phyloP scores from a whole-genome alignment of 106 monocot species.

The Iris macrosiphon region DNA sequence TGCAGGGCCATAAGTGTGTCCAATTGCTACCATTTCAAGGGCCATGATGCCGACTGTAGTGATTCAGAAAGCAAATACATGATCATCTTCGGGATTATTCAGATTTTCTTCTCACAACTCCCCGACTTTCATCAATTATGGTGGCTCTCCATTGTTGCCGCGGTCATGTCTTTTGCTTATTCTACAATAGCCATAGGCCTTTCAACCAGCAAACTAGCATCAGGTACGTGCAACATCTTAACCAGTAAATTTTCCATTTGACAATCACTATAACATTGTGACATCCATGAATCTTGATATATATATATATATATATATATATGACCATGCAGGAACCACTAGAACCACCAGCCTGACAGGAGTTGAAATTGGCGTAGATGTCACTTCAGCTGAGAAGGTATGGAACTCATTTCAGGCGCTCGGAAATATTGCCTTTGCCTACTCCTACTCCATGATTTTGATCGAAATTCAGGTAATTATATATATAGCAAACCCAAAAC shows the following conservation, averaged over 20 bases:
- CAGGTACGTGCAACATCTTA: constrained; percentile 28
- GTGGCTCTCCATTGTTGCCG: constrained; percentile 60
- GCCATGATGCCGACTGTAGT: constrained; percentile 35
- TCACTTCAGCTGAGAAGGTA: constrained; percentile 12
- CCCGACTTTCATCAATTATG: constrained; percentile 54
- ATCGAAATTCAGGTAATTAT: constrained; percentile 38
- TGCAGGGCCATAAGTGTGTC: constrained; percentile 57
- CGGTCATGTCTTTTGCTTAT: constrained; percentile 68
- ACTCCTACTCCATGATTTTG: constrained; percentile 39
- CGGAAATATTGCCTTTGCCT: constrained; percentile 40
- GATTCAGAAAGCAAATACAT: constrained; percentile 40
- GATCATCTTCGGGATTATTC: constrained; percentile 43
- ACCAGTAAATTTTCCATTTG: too few species aligned
- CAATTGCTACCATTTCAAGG: constrained; percentile 44
- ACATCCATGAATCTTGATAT: too few species aligned
- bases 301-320: too few species aligned
- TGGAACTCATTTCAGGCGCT: constrained; percentile 41
- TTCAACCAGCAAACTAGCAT: constrained; percentile 25
- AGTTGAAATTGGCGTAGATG: constrained; percentile 11
- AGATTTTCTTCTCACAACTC: constrained; percentile 62
- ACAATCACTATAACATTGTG: too few species aligned
- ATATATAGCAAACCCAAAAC: too few species aligned
- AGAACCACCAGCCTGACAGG: constrained; percentile 22
- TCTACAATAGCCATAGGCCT: constrained; percentile 55
- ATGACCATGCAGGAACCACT: constrained; percentile 7